Conservation (phyloP, 768 basidiomycete genomes). For the Trametes cingulata region DNA sequence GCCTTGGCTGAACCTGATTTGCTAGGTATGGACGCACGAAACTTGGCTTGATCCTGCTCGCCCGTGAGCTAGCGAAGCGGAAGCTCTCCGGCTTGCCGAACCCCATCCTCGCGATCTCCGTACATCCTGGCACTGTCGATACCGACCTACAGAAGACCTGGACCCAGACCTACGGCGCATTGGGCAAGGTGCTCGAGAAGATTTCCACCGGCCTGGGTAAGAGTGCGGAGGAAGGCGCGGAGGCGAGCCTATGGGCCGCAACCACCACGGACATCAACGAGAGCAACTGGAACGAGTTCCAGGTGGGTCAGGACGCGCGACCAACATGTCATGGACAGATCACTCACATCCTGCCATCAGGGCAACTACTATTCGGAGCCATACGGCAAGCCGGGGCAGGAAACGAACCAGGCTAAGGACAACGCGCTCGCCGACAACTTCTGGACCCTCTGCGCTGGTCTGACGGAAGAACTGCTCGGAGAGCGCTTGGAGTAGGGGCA, state of each 20-base stretch:
- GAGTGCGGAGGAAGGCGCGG: slow-evolving; percentile 32
- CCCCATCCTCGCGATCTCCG: slow-evolving; percentile 30
- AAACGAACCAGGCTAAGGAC: slow-evolving; percentile 28
- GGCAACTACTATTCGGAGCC: slow-evolving; percentile 32
- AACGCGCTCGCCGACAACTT: slow-evolving; percentile 22
- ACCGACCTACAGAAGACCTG: slow-evolving; percentile 31
- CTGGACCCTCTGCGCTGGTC: slow-evolving; percentile 26
- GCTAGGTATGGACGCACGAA: slow-evolving; percentile 30
- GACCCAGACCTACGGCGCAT: slow-evolving; percentile 28
- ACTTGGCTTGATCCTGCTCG: slow-evolving; percentile 30
- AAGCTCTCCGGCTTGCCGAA: slow-evolving; percentile 20
- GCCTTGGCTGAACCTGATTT: neutral
- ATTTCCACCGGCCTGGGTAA: slow-evolving; percentile 24
- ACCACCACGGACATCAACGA: slow-evolving; percentile 29
- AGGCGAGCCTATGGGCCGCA: slow-evolving; percentile 33
- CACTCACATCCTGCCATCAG: slow-evolving; percentile 5
- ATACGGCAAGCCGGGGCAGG: slow-evolving; percentile 27
- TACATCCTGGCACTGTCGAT: slow-evolving; percentile 33
- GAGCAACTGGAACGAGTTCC: slow-evolving; percentile 31
- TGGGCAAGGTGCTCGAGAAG: slow-evolving; percentile 27
- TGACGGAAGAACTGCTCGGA: slow-evolving; percentile 17
- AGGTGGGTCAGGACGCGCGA: slow-evolving; percentile 18
- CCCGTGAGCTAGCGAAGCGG: slow-evolving; percentile 25
- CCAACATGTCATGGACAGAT: neutral
- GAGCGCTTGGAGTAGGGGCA: slow-evolving; percentile 8